Base-by-base conservation (phyloP, 2,329 filamentous ascomycete genomes). In the Rutstroemia sp. region DNA sequence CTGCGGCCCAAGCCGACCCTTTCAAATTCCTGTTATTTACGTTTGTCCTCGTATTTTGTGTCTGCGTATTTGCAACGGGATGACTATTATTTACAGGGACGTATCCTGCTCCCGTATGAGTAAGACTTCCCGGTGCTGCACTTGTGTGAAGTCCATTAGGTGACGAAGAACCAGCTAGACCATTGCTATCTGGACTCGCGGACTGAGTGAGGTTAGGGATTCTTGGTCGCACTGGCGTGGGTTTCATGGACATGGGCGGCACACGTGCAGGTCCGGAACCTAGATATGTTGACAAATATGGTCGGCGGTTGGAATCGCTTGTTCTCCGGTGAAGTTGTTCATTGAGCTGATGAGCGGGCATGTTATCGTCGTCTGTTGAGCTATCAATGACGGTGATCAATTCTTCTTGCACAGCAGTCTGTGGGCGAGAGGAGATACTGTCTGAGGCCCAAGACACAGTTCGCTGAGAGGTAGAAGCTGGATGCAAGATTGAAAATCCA, bases 51-150 rank as follows among this genome's bases (percentile, higher is more conserved):
- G 51, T 45, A 4, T 21, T 19, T 30, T 58, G 37, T 6, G 64
- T 65, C 37, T 60, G 49, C 25, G 55, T 58, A 53, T 66, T 65
- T 4, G 58, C 56, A 9, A 23, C 21, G 38, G 65, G 59, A 3
- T 19, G 44, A 10, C 51, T 56, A 49, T 65, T 66, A 48, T 65
- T 58, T n/a, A 63, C 63, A 2, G 63, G 61, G 1, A 60, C 48
- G 46, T 65, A 65, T 27, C 39, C 42, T 30, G 19, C 34, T 9
- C 25, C 10, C n/a, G 37, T 46, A 10, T 18, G 7, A 14, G 44
- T 25, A 47, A 16, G 30, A 34, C 4, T 14, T 34, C 12, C 30
- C 30, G 30, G 30, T 12, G 10, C 12, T 9, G 30, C 30, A 10
- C 10, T 5, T 4, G 30, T 0, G 9, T 3, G 12, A 34, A 34